These are phyloP conservation scores for Fistulina hepatica DNA, from an alignment of 1,284 basidiomycete genomes.

Conservation along the genomic window DNA sequence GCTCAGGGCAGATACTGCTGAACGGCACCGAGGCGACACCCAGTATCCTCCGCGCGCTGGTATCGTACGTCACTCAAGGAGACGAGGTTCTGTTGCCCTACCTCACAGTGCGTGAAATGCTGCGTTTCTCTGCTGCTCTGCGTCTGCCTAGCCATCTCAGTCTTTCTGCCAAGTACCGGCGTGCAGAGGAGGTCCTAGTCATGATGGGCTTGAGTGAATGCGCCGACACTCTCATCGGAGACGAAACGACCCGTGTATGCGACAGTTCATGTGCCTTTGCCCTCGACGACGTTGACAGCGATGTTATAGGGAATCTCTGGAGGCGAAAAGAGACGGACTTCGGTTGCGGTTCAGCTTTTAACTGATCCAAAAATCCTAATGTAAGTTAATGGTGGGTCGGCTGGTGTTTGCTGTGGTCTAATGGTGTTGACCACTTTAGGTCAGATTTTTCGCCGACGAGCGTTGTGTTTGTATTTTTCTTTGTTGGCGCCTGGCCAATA, in stretches of 20 bases:
- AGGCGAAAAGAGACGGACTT: constrained; percentile 42
- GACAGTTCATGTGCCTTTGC: too few species aligned
- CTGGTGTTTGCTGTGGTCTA: neutral
- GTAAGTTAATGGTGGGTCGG: constrained; percentile 12
- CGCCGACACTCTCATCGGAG: constrained; percentile 42
- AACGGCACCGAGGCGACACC: constrained; percentile 11
- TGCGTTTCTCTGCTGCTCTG: constrained; percentile 37
- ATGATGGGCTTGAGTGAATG: constrained; percentile 36
- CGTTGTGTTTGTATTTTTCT: too few species aligned
- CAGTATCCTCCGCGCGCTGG: constrained; percentile 15
- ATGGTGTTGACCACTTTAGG: constrained; percentile 9
- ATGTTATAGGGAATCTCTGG: constrained; percentile 39
- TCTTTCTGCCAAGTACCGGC: constrained; percentile 26
- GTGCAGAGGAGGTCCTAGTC: constrained; percentile 30
- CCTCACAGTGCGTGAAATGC: constrained; percentile 32
- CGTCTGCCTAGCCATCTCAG: constrained; percentile 29
- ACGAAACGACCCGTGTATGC: too few species aligned
- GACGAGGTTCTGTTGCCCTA: constrained; percentile 36
- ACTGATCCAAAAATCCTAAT: constrained; percentile 13
- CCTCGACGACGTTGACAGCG: too few species aligned
- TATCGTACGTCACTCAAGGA: constrained; percentile 41
- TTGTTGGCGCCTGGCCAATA: too few species aligned
- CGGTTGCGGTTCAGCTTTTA: constrained; percentile 35
- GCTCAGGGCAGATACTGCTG: constrained; percentile 13
- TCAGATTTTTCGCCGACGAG: constrained; percentile 30